These are phyloP conservation scores for Zygoascus meyerae DNA, from an alignment of 1,139 yeast genomes.

Conservation along the genomic window DNA sequence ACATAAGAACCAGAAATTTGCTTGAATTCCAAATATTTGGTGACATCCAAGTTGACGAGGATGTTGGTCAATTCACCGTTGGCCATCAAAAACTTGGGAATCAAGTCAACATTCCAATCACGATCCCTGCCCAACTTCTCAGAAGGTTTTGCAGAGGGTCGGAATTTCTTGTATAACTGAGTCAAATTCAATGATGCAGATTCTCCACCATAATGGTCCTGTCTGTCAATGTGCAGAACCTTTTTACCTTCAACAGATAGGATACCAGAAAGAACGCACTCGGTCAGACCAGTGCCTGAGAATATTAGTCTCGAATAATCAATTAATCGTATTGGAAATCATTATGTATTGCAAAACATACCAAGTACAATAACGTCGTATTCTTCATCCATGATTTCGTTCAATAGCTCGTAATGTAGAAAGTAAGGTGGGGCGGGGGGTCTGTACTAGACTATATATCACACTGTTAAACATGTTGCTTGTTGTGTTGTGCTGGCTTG, in stretches of 20 bases:
- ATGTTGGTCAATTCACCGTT: conserved; percentile 96
- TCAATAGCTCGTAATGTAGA: not conserved
- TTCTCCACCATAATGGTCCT: conserved; percentile 91
- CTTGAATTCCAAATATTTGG: conserved; percentile 92
- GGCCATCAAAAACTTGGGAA: conserved; percentile 96
- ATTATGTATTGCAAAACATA: conserved; percentile 25
- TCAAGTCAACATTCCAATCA: conserved; percentile 96
- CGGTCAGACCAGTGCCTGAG: conserved; percentile 72
- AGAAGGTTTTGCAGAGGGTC: conserved; percentile 44
- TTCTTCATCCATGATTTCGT: conserved; percentile 74
- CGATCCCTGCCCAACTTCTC: conserved; percentile 82
- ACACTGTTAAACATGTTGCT: not conserved
- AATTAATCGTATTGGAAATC: not conserved
- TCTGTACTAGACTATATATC: not conserved
- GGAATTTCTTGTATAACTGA: conserved; percentile 41
- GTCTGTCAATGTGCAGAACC: conserved; percentile 92
- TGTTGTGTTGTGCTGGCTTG: not conserved
- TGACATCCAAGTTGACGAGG: conserved; percentile 90
- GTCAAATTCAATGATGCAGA: conserved; percentile 60
- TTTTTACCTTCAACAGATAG: conserved; percentile 95
- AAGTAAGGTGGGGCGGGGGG: not conserved
- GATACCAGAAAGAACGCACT: conserved; percentile 90
- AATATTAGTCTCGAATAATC: not conserved
- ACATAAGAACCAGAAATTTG: conserved; percentile 94
- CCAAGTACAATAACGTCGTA: conserved; percentile 88